Evolutionary conservation across 176 grass and related monocot species (phyloP).

Genomic region (Pharus latifolius): DNA sequence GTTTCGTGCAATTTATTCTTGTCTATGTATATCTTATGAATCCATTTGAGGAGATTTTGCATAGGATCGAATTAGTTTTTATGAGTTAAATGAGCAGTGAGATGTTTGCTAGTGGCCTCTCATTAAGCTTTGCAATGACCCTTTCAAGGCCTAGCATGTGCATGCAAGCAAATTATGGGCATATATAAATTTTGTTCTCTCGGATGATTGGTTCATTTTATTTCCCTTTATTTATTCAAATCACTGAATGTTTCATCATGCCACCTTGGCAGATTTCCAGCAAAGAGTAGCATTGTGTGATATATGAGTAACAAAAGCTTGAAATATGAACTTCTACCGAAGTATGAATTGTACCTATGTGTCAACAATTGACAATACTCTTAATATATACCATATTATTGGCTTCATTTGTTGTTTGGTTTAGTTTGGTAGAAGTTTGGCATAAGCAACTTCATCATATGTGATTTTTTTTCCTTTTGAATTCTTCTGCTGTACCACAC

Average conservation of each 20-base stretch:
- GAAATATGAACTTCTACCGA: too few species aligned
- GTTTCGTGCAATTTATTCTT: neutral
- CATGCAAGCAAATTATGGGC: neutral
- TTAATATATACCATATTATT: too few species aligned
- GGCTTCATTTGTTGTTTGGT: neutral
- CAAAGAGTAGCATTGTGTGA: too few species aligned
- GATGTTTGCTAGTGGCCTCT: neutral
- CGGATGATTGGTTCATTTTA: neutral
- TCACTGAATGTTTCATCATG: too few species aligned
- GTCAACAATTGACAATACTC: neutral
- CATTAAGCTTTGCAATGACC: neutral
- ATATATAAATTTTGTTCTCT: neutral
- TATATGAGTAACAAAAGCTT: too few species aligned
- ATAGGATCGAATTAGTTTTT: neutral
- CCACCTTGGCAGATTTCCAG: too few species aligned
- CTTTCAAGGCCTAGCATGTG: neutral
- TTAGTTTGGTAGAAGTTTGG: neutral
- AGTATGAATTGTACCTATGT: too few species aligned
- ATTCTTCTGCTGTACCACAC: slow-evolving; percentile 1
- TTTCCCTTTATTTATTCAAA: too few species aligned
- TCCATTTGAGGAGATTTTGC: neutral
- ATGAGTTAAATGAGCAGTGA: neutral
- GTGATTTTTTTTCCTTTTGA: neutral
- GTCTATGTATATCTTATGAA: slow-evolving; percentile 4
- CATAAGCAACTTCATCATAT: neutral